Conservation (phyloP, 2,329 filamentous ascomycete species). For the Stemphylium beticola region DNA sequence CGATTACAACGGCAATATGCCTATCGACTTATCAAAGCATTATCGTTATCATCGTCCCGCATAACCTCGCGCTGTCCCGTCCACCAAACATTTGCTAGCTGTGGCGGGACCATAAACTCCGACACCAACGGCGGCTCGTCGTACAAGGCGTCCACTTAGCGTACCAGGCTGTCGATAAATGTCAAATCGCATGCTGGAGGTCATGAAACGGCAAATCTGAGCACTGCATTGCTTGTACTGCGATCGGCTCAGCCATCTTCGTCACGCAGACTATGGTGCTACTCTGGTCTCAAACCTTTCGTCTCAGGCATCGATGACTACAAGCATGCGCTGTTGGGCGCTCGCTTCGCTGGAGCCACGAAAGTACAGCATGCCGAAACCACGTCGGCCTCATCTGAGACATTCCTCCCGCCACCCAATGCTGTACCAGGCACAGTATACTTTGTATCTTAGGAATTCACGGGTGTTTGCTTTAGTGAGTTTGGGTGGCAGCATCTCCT, state of each 20-base stretch:
- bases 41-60: not conserved
- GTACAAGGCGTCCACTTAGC: too few species aligned
- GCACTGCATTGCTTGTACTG: slow-evolving; percentile 1
- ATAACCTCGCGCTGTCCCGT: not conserved
- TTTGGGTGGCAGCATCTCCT: not conserved
- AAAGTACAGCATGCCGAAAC: slow-evolving; percentile 1
- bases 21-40: not conserved
- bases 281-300: too few species aligned
- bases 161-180: not conserved
- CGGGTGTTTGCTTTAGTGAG: too few species aligned
- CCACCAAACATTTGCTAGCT: not conserved
- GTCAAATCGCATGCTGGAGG: not conserved
- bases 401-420: not conserved
- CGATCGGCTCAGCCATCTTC: not conserved
- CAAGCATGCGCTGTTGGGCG: too few species aligned
- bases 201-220: slow-evolving; percentile 2
- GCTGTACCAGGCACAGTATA: slow-evolving; percentile 1
- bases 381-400: not conserved
- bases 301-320: too few species aligned
- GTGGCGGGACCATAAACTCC: not conserved
- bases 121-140: not conserved
- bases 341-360: not conserved
- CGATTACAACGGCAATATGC: not conserved
- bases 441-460: not conserved
- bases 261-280: not conserved